These are phyloP conservation scores for Mucor circinelloides DNA, from an alignment of 371 early-diverging fungal genomes.

Conservation along the genomic window DNA sequence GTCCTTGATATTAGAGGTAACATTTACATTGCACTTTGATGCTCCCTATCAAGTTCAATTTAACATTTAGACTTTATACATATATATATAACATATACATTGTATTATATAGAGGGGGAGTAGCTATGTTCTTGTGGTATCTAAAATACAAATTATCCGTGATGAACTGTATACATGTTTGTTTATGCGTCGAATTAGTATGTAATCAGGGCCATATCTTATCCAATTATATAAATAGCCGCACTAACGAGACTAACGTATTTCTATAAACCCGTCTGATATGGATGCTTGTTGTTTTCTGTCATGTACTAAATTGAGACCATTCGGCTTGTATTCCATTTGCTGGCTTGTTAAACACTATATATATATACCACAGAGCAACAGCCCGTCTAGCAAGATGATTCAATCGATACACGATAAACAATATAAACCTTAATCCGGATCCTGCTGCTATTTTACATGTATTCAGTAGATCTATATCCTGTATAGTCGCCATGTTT, in stretches of 20 bases:
- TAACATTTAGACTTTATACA: conserved; percentile 5
- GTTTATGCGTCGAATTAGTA: not conserved
- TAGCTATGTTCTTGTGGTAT: not conserved
- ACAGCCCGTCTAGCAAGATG: not conserved
- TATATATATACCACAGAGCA: not conserved
- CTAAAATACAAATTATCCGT: not conserved
- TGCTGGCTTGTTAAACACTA: not conserved
- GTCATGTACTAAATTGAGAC: not conserved
- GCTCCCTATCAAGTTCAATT: conserved; percentile 17
- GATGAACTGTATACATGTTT: not conserved
- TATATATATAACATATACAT: not conserved
- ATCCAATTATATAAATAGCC: not conserved
- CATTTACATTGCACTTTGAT: not conserved
- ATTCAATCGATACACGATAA: not conserved
- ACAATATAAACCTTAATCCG: not conserved
- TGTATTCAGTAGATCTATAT: not conserved
- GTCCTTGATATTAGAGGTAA: not conserved
- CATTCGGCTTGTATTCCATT: not conserved
- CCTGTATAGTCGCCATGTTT: not conserved
- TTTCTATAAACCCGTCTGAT: not conserved
- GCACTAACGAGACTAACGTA: not conserved
- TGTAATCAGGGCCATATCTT: not conserved
- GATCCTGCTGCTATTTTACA: not conserved
- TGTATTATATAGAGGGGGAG: not conserved
- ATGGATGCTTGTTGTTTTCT: not conserved